A percentile compares a stretch with the other conserved stretches of the same genome.
These are phyloP conservation scores for Pythium phragmiticola DNA, from an alignment of 352 stramenopile species.

Conservation along the genomic window DNA sequence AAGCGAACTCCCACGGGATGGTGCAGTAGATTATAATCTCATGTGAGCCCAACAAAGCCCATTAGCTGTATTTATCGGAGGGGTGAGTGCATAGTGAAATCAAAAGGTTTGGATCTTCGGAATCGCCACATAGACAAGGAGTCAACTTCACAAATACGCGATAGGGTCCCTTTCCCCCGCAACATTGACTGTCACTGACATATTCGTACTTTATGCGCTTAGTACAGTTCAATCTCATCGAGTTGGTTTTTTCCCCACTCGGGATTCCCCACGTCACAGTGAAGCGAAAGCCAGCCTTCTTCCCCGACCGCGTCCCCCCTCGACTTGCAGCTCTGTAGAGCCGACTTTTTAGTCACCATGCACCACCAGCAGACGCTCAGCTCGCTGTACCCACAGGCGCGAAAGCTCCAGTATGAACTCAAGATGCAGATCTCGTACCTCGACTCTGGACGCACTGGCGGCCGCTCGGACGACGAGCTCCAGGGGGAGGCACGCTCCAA, in stretches of 20 bases:
- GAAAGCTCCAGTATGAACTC: slow-evolving; percentile 86
- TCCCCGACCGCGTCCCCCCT: background rate
- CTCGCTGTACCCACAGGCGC: slow-evolving; percentile 75
- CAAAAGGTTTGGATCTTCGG: no score
- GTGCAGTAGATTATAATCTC: no score
- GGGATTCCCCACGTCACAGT: background rate
- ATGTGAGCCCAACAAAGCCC: no score
- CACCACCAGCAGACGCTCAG: slow-evolving; percentile 47
- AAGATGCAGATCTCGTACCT: slow-evolving; percentile 89
- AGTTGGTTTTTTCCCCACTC: background rate
- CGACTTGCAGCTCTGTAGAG: no score
- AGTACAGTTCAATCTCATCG: background rate
- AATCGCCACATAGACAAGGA: no score
- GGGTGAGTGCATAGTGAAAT: no score
- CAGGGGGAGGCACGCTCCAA: slow-evolving; percentile 70
- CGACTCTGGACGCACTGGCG: slow-evolving; percentile 55
- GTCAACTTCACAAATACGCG: no score
- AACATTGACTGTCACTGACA: no score
- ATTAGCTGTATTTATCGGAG: no score
- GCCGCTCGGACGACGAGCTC: slow-evolving; percentile 54
- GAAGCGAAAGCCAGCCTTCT: background rate
- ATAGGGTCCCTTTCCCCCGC: no score
- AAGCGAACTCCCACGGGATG: no score
- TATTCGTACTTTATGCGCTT: background rate
- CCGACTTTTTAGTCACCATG: slow-evolving; percentile 1